These are phyloP conservation scores for Juglanconis oblonga DNA, from an alignment of 2,329 filamentous ascomycete genomes.

Conservation along the genomic window DNA sequence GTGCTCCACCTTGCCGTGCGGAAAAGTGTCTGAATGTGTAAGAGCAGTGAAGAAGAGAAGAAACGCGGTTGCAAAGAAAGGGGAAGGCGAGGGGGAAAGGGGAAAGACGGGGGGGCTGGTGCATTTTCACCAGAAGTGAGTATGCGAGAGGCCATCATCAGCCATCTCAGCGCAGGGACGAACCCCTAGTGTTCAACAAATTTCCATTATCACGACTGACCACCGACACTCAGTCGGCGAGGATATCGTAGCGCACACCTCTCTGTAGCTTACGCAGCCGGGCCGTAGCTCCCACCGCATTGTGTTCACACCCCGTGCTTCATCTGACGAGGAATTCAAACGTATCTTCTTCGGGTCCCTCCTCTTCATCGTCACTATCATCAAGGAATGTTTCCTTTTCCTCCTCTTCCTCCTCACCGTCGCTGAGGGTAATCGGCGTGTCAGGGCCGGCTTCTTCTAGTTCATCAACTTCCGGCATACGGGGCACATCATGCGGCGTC, in stretches of 20 bases:
- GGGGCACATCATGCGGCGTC: too few species aligned
- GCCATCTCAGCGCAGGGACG: not conserved
- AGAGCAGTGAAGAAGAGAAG: too few species aligned
- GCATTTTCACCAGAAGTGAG: not conserved
- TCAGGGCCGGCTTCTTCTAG: not conserved
- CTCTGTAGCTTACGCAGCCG: not conserved
- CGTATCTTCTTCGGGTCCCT: slow-evolving; percentile 13
- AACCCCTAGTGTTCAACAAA: slow-evolving; percentile 7
- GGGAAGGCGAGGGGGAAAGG: slow-evolving; percentile 14
- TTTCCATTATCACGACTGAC: slow-evolving; percentile 5
- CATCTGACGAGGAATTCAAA: slow-evolving; percentile 13
- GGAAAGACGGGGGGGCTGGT: not conserved
- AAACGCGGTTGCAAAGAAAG: too few species aligned
- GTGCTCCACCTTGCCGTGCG: slow-evolving; percentile 74
- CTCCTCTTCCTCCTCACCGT: not conserved
- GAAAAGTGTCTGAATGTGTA: slow-evolving; percentile 29
- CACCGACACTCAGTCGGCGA: not conserved
- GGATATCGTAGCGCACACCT: slow-evolving; percentile 18
- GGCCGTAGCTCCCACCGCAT: not conserved
- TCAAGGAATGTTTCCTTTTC: not conserved
- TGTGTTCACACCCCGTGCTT: not conserved
- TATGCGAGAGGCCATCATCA: not conserved
- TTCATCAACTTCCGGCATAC: too few species aligned
- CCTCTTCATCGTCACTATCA: slow-evolving; percentile 8
- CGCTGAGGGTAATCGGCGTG: not conserved